phyloP scores from a whole-genome alignment of 169 alveolate species.

The Plasmodium chabaudi region DNA sequence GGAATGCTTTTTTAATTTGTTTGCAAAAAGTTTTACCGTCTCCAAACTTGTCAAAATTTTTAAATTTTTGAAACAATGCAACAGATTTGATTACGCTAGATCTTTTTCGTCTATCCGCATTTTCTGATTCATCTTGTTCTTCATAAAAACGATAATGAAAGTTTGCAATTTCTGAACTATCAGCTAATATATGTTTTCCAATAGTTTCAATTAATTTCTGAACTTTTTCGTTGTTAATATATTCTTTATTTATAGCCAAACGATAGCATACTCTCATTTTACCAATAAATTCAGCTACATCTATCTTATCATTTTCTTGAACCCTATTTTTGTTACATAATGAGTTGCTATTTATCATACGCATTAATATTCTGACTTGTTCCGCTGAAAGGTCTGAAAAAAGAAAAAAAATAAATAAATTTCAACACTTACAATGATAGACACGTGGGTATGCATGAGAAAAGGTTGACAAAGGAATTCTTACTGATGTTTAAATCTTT shows the following conservation, averaged over 20 bases:
- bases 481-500: slow-evolving; percentile 82
- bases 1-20: not conserved
- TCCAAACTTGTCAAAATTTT: slow-evolving; percentile 85
- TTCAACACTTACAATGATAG: too few relatives aligned
- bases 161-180: slow-evolving; percentile 89
- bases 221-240: slow-evolving; percentile 85
- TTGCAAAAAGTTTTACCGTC: slow-evolving; percentile 36
- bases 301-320: slow-evolving; percentile 79
- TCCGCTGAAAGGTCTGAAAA: slow-evolving; percentile 85
- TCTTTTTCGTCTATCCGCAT: slow-evolving; percentile 80
- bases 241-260: slow-evolving; percentile 79
- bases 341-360: slow-evolving; percentile 84
- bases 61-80: slow-evolving; percentile 90
- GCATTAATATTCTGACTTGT: slow-evolving; percentile 87
- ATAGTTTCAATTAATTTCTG: slow-evolving; percentile 87
- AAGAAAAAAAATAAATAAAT: not conserved
- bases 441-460: not conserved
- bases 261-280: slow-evolving; percentile 88
- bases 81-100: slow-evolving; percentile 90
- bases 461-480: not conserved
- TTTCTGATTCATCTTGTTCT: slow-evolving; percentile 33
- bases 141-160: slow-evolving; percentile 86
- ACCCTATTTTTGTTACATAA: slow-evolving; percentile 81
- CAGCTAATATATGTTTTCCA: slow-evolving; percentile 87
- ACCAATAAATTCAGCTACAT: slow-evolving; percentile 90